Evolutionary conservation across 2,329 filamentous ascomycete genomes (phyloP), one percentile per base, ranked within the genome.

Genomic region (Intubia oerlemansii): DNA sequence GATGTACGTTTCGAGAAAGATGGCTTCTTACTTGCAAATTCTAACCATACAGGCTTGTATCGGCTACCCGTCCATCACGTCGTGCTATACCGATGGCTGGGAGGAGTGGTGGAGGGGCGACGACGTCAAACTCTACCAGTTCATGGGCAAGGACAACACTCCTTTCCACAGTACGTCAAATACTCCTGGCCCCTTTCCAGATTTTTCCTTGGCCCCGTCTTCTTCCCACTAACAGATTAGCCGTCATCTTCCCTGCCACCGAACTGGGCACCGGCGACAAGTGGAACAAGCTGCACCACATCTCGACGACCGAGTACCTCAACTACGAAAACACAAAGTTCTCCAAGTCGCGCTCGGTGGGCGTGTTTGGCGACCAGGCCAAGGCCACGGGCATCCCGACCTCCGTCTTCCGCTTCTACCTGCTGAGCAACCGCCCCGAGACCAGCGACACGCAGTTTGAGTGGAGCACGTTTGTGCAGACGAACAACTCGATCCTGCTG

Each of bases 11-110:
- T n/a, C n/a, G n/a, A n/a, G n/a, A n/a, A n/a, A n/a, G n/a, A n/a
- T n/a, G n/a, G n/a, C n/a, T n/a, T n/a, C n/a, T n/a, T n/a, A n/a
- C 10, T 25, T 43, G 44, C 26, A n/a, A n/a, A n/a, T n/a, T n/a
- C n/a, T n/a, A n/a, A n/a, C n/a, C n/a, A n/a, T n/a, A n/a, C 41
- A 46, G 79, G 75, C 81, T 81, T 93, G 46, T 80, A 91, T 92
- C 43, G 84, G 84, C 13, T 93, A 93, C 47, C 73, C 82, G n/a
- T 91, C 81, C 2, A 93, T 93, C 40, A 92, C 84, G 2, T 80
- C 79, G 38, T 82, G 70, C 41, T 91, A 91, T 49, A 92, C 82
- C 5, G 59, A 66, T 31, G 46, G 49, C 10, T 93, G 84, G 84
- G 72, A 91, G 55, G 65, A 79, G 44, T 93, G 84, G 84, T 93